phyloP scores from a whole-genome alignment of 257 asterid species.

The Parsonsia alboflavescens region DNA sequence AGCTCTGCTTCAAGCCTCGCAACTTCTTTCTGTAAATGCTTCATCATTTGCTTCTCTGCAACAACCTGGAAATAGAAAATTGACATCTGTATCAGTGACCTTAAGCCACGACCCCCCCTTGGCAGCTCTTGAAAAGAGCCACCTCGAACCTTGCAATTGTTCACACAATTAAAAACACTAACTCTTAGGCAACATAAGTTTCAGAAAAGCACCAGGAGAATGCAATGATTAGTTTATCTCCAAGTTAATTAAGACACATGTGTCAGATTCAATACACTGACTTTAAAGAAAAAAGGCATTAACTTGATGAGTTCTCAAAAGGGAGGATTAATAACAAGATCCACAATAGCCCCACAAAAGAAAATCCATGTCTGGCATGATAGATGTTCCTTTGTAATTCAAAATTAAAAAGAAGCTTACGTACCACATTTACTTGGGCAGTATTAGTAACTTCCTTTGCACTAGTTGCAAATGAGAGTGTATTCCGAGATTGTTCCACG shows the following conservation, averaged over 20 bases:
- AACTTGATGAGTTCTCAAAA: not conserved
- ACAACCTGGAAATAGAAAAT: constrained; percentile 41
- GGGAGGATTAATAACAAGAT: not conserved
- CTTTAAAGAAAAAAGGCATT: not conserved
- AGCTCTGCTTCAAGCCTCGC: constrained; percentile 94
- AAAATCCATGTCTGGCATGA: not conserved
- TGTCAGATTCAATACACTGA: not conserved
- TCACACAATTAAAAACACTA: not conserved
- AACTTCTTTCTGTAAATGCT: constrained; percentile 82
- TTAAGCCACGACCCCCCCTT: not conserved
- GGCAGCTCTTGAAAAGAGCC: not conserved
- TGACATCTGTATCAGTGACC: not conserved
- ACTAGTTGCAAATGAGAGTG: constrained; percentile 79
- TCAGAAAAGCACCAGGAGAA: not conserved
- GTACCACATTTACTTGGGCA: constrained; percentile 95
- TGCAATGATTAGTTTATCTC: not conserved
- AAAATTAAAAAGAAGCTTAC: constrained; percentile 9
- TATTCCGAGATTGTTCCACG: constrained; percentile 90
- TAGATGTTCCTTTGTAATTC: not conserved
- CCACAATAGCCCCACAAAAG: not conserved
- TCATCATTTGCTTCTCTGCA: constrained; percentile 70
- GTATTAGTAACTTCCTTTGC: constrained; percentile 91
- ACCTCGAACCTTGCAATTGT: not conserved
- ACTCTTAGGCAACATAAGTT: not conserved
- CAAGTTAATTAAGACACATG: not conserved